Evolutionary conservation across 768 basidiomycete species (phyloP).

Genomic region (Tricholoma furcatifolium): DNA sequence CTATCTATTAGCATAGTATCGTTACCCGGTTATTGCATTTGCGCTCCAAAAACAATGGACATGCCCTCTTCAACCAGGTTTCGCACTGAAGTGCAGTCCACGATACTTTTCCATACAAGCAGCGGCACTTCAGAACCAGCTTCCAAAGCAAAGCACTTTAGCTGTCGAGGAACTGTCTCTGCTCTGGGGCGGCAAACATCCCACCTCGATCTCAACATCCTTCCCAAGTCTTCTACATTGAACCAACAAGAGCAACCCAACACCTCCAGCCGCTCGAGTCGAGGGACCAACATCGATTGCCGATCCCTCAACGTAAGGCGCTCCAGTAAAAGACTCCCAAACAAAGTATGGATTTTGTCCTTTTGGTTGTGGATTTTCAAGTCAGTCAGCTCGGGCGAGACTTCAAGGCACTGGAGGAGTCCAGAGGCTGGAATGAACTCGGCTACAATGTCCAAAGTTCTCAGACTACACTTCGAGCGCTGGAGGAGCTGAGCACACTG

Average conservation of each 20-base stretch:
- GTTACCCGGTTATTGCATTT: neutral
- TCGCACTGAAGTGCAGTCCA: neutral
- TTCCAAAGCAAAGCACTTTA: constrained; percentile 2
- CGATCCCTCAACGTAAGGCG: neutral
- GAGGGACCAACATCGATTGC: neutral
- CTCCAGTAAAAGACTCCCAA: constrained; percentile 1
- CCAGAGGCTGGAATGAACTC: constrained; percentile 2
- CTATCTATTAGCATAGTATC: too few species aligned
- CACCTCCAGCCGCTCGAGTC: constrained; percentile 6
- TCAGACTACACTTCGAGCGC: constrained; percentile 5
- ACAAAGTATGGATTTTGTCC: constrained; percentile 10
- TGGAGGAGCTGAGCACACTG: constrained; percentile 4
- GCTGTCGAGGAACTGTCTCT: neutral
- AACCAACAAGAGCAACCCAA: constrained; percentile 6
- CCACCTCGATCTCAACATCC: constrained; percentile 13
- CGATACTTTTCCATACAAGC: neutral
- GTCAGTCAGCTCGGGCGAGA: constrained; percentile 2
- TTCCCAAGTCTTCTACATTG: neutral
- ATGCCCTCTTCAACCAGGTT: neutral
- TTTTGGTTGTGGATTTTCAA: constrained; percentile 6
- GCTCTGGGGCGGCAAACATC: neutral
- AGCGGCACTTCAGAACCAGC: neutral
- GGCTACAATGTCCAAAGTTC: constrained; percentile 3
- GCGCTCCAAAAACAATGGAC: neutral
- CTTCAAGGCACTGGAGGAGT: constrained; percentile 7